Evolutionary conservation across 345 rosid genomes (phyloP).

Genomic region (Carallia brachiata): DNA sequence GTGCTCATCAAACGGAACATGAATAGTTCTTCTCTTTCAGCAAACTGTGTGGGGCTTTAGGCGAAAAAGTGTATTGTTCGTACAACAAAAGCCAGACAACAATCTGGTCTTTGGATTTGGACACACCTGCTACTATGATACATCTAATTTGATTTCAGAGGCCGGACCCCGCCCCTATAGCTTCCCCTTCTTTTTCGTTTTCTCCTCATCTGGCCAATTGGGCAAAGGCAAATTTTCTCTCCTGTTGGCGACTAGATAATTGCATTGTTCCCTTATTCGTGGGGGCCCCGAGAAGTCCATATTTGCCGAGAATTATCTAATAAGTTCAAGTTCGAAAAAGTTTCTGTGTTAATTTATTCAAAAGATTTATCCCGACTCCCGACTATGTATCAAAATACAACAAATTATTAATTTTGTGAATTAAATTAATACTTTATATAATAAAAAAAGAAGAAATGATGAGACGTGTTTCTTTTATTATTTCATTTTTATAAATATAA

Average conservation of each 20-base stretch:
- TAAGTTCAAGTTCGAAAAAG: conserved; percentile 4
- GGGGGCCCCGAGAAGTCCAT: background rate
- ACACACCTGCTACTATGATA: conserved; percentile 16
- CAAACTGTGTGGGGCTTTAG: conserved; percentile 26
- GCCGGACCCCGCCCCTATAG: conserved; percentile 19
- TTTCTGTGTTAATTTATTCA: no score
- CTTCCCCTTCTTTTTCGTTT: background rate
- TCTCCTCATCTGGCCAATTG: conserved; percentile 5
- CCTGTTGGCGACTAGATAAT: background rate
- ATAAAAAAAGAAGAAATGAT: no score
- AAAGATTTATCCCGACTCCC: no score
- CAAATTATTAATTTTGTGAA: no score
- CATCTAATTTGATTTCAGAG: conserved; percentile 35
- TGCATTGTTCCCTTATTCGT: conserved; percentile 10
- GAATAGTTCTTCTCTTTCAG: conserved; percentile 19
- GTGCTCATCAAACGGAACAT: conserved; percentile 21
- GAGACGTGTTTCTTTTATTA: no score
- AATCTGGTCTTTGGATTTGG: conserved; percentile 26
- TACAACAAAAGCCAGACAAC: conserved; percentile 22
- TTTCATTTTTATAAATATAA: no score
- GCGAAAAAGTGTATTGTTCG: conserved; percentile 8
- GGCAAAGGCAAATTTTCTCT: conserved; percentile 9
- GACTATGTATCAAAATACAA: no score
- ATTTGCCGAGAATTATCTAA: background rate
- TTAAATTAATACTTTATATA: no score